Conservation (phyloP, 1,284 basidiomycete species). For the Anthracocystis setariae region DNA sequence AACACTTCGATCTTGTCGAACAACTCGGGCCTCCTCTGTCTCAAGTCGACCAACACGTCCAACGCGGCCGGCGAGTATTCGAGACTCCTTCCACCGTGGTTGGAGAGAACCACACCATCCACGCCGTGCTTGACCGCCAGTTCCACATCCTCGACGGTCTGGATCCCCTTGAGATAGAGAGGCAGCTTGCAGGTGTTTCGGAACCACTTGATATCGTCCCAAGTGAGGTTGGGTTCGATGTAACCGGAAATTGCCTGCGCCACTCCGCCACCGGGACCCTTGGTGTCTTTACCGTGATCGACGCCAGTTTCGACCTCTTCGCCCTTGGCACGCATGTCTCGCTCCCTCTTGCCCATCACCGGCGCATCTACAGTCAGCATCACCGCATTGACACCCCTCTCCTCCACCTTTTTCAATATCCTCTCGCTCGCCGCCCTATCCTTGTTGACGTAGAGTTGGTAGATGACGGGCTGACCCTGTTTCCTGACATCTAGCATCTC, state of each 20-base stretch:
- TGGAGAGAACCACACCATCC: constrained; percentile 67
- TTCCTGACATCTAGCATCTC: constrained; percentile 75
- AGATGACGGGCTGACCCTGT: constrained; percentile 71
- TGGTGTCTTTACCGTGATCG: constrained; percentile 43
- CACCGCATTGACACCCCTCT: constrained; percentile 79
- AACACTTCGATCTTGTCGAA: constrained; percentile 76
- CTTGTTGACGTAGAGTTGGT: constrained; percentile 81
- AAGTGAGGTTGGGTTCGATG: constrained; percentile 70
- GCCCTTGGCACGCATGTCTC: constrained; percentile 73
- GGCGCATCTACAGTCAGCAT: constrained; percentile 91
- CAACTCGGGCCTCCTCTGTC: constrained; percentile 72
- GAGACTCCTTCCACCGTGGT: constrained; percentile 71
- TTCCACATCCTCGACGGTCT: constrained; percentile 76
- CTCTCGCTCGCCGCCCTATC: constrained; percentile 77
- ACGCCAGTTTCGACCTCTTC: constrained; percentile 67
- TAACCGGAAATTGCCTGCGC: constrained; percentile 70
- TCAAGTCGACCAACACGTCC: constrained; percentile 74
- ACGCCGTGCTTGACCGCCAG: constrained; percentile 72
- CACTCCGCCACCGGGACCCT: constrained; percentile 65
- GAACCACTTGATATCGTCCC: constrained; percentile 78
- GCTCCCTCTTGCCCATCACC: constrained; percentile 84
- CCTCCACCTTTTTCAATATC: constrained; percentile 78
- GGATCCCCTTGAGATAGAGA: constrained; percentile 81
- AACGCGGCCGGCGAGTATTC: constrained; percentile 63
- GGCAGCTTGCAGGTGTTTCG: constrained; percentile 79